Evolutionary conservation across 129 eudicot genomes (phyloP).

Genomic region (Arctium minus): DNA sequence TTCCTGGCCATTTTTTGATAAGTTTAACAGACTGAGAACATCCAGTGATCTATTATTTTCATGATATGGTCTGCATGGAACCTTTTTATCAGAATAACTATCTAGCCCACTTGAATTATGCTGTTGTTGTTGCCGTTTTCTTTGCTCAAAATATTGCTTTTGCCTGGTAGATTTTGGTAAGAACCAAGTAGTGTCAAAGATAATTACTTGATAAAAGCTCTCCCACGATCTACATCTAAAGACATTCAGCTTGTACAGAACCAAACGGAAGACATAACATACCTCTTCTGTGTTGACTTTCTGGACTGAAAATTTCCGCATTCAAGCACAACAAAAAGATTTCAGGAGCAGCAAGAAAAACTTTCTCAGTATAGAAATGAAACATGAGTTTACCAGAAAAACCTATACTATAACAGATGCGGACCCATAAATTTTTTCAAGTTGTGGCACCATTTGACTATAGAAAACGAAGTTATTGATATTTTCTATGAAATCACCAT

Average conservation of each 20-base stretch:
- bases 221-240: background rate
- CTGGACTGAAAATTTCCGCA: constrained; percentile 58
- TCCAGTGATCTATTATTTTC: constrained; percentile 71
- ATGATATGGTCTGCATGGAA: constrained; percentile 27
- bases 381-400: constrained; percentile 1
- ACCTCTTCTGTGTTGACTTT: constrained; percentile 85
- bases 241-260: constrained; percentile 9
- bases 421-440: background rate
- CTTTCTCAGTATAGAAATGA: constrained; percentile 12
- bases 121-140: constrained; percentile 67
- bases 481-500: background rate
- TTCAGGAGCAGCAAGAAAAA: constrained; percentile 11
- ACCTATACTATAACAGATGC: background rate
- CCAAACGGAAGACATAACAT: constrained; percentile 21
- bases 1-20: constrained; percentile 45
- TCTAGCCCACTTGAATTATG: constrained; percentile 36
- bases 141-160: constrained; percentile 91
- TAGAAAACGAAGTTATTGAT: background rate
- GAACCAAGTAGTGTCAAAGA: constrained; percentile 2
- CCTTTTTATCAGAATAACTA: constrained; percentile 34
- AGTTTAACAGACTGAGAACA: constrained; percentile 64
- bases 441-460: background rate
- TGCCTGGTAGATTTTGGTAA: constrained; percentile 51
- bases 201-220: background rate
- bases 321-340: constrained; percentile 23